Evolutionary conservation across 2,329 filamentous ascomycete species (phyloP), one percentile per base, ranked within the genome.

Genomic region (Aspergillaceae sp.): DNA sequence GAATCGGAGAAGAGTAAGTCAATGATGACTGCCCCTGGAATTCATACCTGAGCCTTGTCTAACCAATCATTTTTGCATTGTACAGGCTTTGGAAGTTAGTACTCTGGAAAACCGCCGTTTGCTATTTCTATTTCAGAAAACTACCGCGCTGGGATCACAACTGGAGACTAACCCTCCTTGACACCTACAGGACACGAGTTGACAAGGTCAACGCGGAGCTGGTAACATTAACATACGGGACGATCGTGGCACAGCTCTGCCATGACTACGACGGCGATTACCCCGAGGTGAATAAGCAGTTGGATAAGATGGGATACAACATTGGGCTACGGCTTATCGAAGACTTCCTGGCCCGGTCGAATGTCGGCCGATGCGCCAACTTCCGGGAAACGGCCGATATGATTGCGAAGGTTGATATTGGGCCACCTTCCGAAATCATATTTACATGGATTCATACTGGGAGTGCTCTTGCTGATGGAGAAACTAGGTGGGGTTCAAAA

Each of bases 251-350:
- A 47, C 91, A 97, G 67, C 76, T 98, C 55, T 97, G 91, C 74
- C 91, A 91, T 68, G 92, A 98, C 73, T 95, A 91, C 65, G 89
- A 96, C 58, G 83, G 81, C 59, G 88, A 97, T 71, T 98, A 98
- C 65, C 75, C 80, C 43, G 89, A 97, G 66, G 91, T 98, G 64
- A 98, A 98, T 73, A 89, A 91, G 67, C 92, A 98, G 67, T 78
- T 98, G 40, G 92, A 98, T 65, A 94, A 91, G 72, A 98, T 98
- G 92, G 92, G 92, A 46, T 96, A 97, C 73, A 97, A 97, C 62
- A 98, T 98, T 54, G 92, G 92, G 29, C 76, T 97, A 62, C 86
- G 92, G 34, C 72, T 98, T 55, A 96, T 98, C 57, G 92, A 98
- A 60, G 92, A 98, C 70, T 98, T 96, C 62, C 81, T 98, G 11